A percentile compares a stretch with the other conserved stretches of the same genome.
phyloP scores from a whole-genome alignment of 2,329 filamentous ascomycete species.

The Dryadomyces quercus-mongolicae region DNA sequence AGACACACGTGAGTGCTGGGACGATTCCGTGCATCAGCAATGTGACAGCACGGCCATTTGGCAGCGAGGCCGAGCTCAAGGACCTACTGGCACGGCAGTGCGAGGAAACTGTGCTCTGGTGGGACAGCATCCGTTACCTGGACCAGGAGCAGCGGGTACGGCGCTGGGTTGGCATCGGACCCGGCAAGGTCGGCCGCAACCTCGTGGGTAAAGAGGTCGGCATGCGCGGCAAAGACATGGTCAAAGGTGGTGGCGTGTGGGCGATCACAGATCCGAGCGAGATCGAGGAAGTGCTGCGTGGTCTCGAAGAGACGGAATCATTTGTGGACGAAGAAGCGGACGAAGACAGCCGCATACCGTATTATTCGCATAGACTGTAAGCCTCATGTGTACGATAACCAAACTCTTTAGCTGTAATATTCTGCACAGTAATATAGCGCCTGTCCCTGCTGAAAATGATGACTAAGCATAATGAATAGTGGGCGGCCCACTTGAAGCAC shows the following conservation, averaged over 20 bases:
- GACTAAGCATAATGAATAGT: too few species aligned
- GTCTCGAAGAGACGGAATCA: slow-evolving; percentile 51
- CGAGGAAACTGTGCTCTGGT: slow-evolving; percentile 90
- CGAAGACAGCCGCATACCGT: background rate
- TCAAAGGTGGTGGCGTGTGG: slow-evolving; percentile 89
- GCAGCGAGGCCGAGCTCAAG: slow-evolving; percentile 60
- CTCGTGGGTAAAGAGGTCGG: slow-evolving; percentile 92
- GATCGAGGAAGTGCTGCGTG: slow-evolving; percentile 55
- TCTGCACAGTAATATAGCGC: too few species aligned
- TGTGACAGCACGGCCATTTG: slow-evolving; percentile 68
- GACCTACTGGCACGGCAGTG: slow-evolving; percentile 70
- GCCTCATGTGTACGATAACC: too few species aligned
- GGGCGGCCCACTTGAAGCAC: too few species aligned
- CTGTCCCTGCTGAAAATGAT: too few species aligned
- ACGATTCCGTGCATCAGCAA: slow-evolving; percentile 80
- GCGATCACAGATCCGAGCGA: slow-evolving; percentile 72
- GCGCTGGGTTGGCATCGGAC: slow-evolving; percentile 84
- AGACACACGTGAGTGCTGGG: slow-evolving; percentile 49
- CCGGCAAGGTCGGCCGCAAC: slow-evolving; percentile 86
- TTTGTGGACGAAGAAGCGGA: slow-evolving; percentile 13
- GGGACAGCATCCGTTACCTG: slow-evolving; percentile 82
- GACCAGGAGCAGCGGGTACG: slow-evolving; percentile 72
- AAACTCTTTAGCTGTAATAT: too few species aligned
- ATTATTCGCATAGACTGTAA: background rate
- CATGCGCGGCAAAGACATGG: slow-evolving; percentile 62